Evolutionary conservation across 306 rosid genomes (phyloP), one percentile per base, ranked within the genome.

Genomic region (Cicer yamashitae): DNA sequence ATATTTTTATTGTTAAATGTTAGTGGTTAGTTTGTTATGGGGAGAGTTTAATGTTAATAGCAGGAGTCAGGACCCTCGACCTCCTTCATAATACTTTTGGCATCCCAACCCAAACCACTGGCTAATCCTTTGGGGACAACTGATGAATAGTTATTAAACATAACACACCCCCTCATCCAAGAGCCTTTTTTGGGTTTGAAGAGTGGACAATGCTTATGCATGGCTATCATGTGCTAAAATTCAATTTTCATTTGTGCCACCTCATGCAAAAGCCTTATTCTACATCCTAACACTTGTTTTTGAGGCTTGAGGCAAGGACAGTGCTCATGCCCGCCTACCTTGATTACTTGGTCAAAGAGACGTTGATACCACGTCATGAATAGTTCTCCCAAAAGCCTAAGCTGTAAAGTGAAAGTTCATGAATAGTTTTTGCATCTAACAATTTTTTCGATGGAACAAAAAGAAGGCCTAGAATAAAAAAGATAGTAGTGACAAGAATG

Each of bases 401-500:
- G 62, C 52, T 8, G 14, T 50, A 38, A 38, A 13, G 10, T 76
- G 51, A 52, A 22, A 76, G 18, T 39, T 53, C 46, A 53, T 9
- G 20, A 53, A 66, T 25, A 38, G 10, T 41, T 66, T 44, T 41
- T n/a, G 54, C 7, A 76, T 76, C 57, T n/a, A 52, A 52, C 22
- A n/a, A 3, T 52, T 60, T 62, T 8, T 38, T 46, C 3, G 1
- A 50, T 30, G 22, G 63, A 47, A 69, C 53, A 51, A 52, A 48
- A 52, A 37, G 52, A 25, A 25, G 47, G 58, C 20, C 25, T 0
- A 11, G 20, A 48, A 48, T 64, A 51, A 53, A 6, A 20, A 76
- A 50, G 34, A 37, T 17, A 62, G 59, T 22, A 43, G 64, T 17
- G 17, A 77, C 25, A 15, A 77, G 72, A 72, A 58, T n/a, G 38